These are phyloP conservation scores for Ogataea wickerhamii DNA, from an alignment of 805 yeast species.

Conservation along the genomic window DNA sequence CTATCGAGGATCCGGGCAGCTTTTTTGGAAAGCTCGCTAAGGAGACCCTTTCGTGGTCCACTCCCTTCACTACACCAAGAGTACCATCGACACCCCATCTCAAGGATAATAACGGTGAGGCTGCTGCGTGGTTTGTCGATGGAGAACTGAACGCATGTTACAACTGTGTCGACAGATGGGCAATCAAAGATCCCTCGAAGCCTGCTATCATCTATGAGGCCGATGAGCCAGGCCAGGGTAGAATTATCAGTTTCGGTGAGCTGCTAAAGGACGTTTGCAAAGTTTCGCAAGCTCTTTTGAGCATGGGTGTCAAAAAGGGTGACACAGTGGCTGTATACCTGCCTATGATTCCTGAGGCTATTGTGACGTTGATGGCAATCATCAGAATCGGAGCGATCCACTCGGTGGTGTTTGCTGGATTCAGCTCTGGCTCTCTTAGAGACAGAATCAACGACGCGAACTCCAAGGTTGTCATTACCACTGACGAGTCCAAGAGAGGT, in stretches of 20 bases:
- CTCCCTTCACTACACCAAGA: conserved; percentile 46
- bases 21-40: conserved; percentile 55
- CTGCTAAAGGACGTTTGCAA: conserved; percentile 65
- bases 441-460: conserved; percentile 72
- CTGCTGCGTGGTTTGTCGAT: conserved; percentile 71
- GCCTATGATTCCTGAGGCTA: conserved; percentile 84
- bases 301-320: conserved; percentile 71
- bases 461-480: conserved; percentile 69
- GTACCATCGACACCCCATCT: conserved; percentile 39
- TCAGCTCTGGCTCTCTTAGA: conserved; percentile 65
- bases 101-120: conserved; percentile 47
- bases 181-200: conserved; percentile 64
- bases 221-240: conserved; percentile 67
- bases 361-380: conserved; percentile 72
- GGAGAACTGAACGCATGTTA: conserved; percentile 79
- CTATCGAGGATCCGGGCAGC: conserved; percentile 50
- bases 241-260: conserved; percentile 64
- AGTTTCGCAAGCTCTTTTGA: conserved; percentile 64
- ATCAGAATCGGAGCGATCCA: conserved; percentile 80
- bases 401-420: conserved; percentile 84
- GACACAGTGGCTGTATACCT: conserved; percentile 83
- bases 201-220: conserved; percentile 78
- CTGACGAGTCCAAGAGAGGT: conserved; percentile 82
- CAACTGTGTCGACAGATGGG: conserved; percentile 82
- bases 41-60: conserved; percentile 49